Evolutionary conservation across 441 rosid species (phyloP), one percentile per base, ranked within the genome.

Genomic region (Erodium moschatum): DNA sequence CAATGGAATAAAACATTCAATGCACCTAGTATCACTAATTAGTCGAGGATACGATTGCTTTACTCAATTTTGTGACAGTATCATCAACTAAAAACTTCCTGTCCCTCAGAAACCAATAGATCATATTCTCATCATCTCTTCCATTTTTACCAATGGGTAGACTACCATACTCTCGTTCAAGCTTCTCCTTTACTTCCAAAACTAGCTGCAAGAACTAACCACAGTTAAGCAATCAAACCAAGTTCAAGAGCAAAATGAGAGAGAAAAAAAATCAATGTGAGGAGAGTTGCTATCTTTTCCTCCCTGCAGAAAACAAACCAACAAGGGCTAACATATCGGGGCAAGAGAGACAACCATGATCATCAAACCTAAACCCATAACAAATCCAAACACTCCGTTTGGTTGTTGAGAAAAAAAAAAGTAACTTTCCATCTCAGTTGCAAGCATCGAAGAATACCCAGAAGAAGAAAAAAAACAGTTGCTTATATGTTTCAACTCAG

Each of bases 51-150:
- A 91, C 97, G 65, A 86, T 91, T 74, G 97, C 89, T 80, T 84
- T 91, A 74, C 82, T 77, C 76, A 91, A 82, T 81, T 87, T 91
- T 5, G 79, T 35, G 54, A 84, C 67, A 0, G 97, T 86, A 71
- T 84, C 89, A 40, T 91, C 89, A 1, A 85, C 83, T 0, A 86
- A 87, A 77, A 84, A 91, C 60, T 74, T 87, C 68, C 91, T 74
- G 76, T 94, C 97, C 81, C 80, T 86, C 18, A 91, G 70, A 76
- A 86, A 94, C 99, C 99, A 85, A 1, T 88, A 82, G 64, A 91
- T 91, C 96, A 91, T 85, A 15, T 87, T 92, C 71, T 90, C 97
- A 81, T 94, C 99, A 73, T 91, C 92, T 84, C 97, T 83, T 70
- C 97, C 99, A 76, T 88, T 75, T 79, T 81, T 87, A 13, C 97